Evolutionary conservation across 306 rosid genomes (phyloP), one percentile per base, ranked within the genome.

Genomic region (Quercus variabilis): DNA sequence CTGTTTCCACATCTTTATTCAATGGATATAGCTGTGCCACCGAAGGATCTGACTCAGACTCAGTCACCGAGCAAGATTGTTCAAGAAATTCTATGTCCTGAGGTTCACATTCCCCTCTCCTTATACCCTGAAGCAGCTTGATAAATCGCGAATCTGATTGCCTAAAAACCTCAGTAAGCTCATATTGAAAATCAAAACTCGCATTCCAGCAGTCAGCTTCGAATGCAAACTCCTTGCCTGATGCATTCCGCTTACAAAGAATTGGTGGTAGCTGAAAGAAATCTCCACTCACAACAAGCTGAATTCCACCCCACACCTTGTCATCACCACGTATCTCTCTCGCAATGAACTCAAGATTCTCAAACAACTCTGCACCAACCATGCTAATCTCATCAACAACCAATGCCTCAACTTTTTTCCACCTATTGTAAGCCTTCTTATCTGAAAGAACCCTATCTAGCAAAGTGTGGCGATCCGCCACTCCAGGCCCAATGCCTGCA

Each of bases 201-300:
- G 69, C 71, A 71, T 70, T 25, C 92, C 94, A 90, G 79, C 91
- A 82, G 54, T 58, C 80, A 13, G 91, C 91, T 74, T 90, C 92
- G 64, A 90, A 90, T 11, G 94, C 91, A 76, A 75, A 88, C 15
- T 59, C 75, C 55, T 83, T 87, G 3, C 23, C 70, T 38, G 4
- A 2, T 0, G 75, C 52, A 18, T 56, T 5, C 41, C 9, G 17
- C 3, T 33, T 63, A 13, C 30, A 11, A 13, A 49, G 67, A 51
- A 88, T 5, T 2, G 92, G 88, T 3, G 94, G 83, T 73, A 90
- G 69, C 89, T 90, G 94, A 55, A 85, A 90, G 86, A 90, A 90
- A 82, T 90, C 94, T 51, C 94, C 91, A 78, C 77, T 73, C 64
- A 82, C 91, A 57, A 88, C 86, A 54, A 85, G 72, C 87, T 88